A percentile compares a stretch with the other conserved stretches of the same genome.
These are phyloP conservation scores for Chlorophyllum brunneum DNA, from an alignment of 768 basidiomycete genomes.

Conservation along the genomic window DNA sequence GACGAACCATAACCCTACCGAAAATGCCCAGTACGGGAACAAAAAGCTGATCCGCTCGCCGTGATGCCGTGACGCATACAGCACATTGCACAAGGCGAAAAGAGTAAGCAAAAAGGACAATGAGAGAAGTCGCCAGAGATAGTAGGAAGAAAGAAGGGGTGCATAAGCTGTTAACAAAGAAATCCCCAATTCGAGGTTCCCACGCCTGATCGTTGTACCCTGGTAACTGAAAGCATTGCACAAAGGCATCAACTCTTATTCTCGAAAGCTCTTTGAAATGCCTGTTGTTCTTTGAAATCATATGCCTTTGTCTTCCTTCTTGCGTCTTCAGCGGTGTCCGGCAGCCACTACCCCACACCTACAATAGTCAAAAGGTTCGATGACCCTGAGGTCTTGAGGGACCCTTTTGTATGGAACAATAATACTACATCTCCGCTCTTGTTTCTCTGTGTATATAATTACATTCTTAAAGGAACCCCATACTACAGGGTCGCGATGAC, in stretches of 20 bases:
- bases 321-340: neutral
- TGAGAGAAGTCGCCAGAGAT: constrained; percentile 7
- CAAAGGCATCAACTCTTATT: neutral
- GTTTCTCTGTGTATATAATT: too few relatives aligned
- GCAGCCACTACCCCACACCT: too few relatives aligned
- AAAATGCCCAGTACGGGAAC: neutral
- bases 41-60: neutral
- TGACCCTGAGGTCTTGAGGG: too few relatives aligned
- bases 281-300: neutral
- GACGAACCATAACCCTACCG: too few relatives aligned
- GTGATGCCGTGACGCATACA: neutral
- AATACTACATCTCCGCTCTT: too few relatives aligned
- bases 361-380: too few relatives aligned
- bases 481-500: too few relatives aligned
- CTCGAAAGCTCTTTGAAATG: neutral
- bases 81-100: neutral
- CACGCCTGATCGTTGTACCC: neutral
- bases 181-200: neutral
- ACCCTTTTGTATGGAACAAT: too few relatives aligned
- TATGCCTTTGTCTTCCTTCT: neutral
- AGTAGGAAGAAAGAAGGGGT: constrained; percentile 1
- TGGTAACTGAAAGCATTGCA: too few relatives aligned
- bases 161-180: neutral
- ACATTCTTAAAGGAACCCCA: too few relatives aligned
- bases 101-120: neutral